A percentile compares a stretch with the other conserved stretches of the same genome.
Conservation (phyloP, 2,329 filamentous ascomycete genomes). For the Fusarium mundagurra region DNA sequence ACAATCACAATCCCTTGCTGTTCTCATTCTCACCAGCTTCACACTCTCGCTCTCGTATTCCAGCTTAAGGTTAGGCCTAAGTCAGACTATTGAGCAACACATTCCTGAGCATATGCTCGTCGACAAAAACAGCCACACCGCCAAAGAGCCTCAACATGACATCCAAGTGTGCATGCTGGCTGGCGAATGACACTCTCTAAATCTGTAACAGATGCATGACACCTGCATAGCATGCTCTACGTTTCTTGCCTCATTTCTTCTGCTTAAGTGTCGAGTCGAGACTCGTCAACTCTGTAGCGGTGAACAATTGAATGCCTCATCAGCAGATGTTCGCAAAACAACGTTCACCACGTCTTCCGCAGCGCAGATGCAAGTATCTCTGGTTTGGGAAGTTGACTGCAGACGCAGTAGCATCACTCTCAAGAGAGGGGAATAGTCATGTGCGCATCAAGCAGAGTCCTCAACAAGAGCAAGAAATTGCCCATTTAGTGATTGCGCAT, state of each 20-base stretch:
- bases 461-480: not conserved
- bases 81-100: not conserved
- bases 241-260: slow-evolving; percentile 6
- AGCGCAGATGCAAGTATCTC: slow-evolving; percentile 20
- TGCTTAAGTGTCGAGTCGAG: slow-evolving; percentile 3
- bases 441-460: not conserved
- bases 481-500: slow-evolving; percentile 3
- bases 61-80: not conserved
- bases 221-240: slow-evolving; percentile 11
- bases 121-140: slow-evolving; percentile 8
- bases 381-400: slow-evolving; percentile 24
- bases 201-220: slow-evolving; percentile 13
- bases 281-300: slow-evolving; percentile 8
- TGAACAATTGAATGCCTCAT: slow-evolving; percentile 5
- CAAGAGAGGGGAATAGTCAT: not conserved
- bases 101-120: not conserved
- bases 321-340: not conserved
- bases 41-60: not conserved
- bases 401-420: slow-evolving; percentile 10
- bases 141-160: slow-evolving; percentile 20
- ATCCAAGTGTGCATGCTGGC: not conserved
- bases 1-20: not conserved
- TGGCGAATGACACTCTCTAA: slow-evolving; percentile 10
- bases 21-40: not conserved
- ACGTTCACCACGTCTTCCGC: slow-evolving; percentile 12